Conservation (phyloP, 2,329 filamentous ascomycete species). For the Trichoderma koningii region DNA sequence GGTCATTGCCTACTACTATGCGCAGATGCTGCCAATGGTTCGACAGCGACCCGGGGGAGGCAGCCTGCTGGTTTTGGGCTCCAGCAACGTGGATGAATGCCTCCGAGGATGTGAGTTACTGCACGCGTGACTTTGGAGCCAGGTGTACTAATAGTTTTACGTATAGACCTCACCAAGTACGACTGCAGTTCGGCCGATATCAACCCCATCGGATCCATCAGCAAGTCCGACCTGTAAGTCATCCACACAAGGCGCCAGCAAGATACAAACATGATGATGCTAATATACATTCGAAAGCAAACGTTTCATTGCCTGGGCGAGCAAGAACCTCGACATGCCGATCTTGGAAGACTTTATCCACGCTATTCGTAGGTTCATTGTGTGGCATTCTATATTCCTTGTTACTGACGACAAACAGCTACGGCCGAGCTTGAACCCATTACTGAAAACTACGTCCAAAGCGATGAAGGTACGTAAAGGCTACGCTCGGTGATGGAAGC, state of each 20-base stretch:
- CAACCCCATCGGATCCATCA: constrained; percentile 56
- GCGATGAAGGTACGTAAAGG: neutral
- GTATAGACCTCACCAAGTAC: constrained; percentile 26
- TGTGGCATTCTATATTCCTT: neutral
- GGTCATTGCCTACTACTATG: constrained; percentile 47
- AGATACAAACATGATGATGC: neutral
- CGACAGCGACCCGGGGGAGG: constrained; percentile 32
- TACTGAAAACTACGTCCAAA: constrained; percentile 12
- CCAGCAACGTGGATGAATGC: constrained; percentile 36
- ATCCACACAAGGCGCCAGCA: neutral
- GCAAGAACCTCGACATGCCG: constrained; percentile 58
- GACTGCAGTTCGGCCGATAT: constrained; percentile 59
- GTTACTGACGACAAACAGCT: neutral
- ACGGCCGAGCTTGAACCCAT: constrained; percentile 14
- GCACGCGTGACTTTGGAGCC: accelerated
- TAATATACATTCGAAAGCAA: constrained; percentile 40
- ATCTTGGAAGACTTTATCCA: constrained; percentile 65
- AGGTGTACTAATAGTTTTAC: neutral
- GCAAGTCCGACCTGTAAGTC: constrained; percentile 60
- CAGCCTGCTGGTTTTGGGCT: constrained; percentile 36
- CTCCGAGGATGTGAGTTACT: constrained; percentile 7
- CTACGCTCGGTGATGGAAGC: constrained; percentile 32
- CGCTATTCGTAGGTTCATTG: constrained; percentile 48
- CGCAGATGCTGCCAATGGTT: constrained; percentile 40
- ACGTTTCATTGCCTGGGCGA: constrained; percentile 62